Percentiles rank a stretch among this genome's conserved stretches.
These are phyloP conservation scores for Saccharomycopsis microspora DNA, from an alignment of 805 yeast genomes.

Conservation along the genomic window DNA sequence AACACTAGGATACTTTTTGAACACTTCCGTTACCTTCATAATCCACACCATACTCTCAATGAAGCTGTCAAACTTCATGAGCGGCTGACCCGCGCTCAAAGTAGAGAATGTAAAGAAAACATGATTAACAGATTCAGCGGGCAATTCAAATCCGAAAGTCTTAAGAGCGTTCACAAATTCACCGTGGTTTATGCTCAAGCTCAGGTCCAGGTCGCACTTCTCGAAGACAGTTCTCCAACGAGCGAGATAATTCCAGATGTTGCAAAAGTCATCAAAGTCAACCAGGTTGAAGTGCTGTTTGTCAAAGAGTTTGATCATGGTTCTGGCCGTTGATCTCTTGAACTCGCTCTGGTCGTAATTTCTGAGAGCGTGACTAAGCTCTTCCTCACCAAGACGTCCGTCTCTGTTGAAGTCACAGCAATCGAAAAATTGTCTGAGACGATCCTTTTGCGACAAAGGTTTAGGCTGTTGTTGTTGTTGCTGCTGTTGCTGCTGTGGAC, in stretches of 20 bases:
- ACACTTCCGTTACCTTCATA: slow-evolving; percentile 16
- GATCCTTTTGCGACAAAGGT: slow-evolving; percentile 11
- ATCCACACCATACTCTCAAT: slow-evolving; percentile 16
- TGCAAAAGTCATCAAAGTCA: slow-evolving; percentile 15
- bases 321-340: slow-evolving; percentile 15
- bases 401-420: slow-evolving; percentile 17
- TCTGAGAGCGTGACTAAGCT: slow-evolving; percentile 16
- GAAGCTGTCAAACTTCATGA: slow-evolving; percentile 17
- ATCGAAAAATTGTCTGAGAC: slow-evolving; percentile 16
- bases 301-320: slow-evolving; percentile 16
- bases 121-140: slow-evolving; percentile 12
- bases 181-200: slow-evolving; percentile 11
- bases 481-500: slow-evolving; percentile 5
- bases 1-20: slow-evolving; percentile 15
- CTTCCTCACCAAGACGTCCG: slow-evolving; percentile 16
- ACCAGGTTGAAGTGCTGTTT: slow-evolving; percentile 14
- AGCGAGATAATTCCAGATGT: slow-evolving; percentile 15
- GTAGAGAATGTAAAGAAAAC: slow-evolving; percentile 14
- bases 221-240: slow-evolving; percentile 17
- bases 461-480: slow-evolving; percentile 6
- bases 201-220: slow-evolving; percentile 13
- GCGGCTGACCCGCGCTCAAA: slow-evolving; percentile 3
- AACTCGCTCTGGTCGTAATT: slow-evolving; percentile 16
- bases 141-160: slow-evolving; percentile 16
- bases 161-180: slow-evolving; percentile 15